Evolutionary conservation across 2,329 filamentous ascomycete species (phyloP).

Genomic region (Achaetomium macrosporum): DNA sequence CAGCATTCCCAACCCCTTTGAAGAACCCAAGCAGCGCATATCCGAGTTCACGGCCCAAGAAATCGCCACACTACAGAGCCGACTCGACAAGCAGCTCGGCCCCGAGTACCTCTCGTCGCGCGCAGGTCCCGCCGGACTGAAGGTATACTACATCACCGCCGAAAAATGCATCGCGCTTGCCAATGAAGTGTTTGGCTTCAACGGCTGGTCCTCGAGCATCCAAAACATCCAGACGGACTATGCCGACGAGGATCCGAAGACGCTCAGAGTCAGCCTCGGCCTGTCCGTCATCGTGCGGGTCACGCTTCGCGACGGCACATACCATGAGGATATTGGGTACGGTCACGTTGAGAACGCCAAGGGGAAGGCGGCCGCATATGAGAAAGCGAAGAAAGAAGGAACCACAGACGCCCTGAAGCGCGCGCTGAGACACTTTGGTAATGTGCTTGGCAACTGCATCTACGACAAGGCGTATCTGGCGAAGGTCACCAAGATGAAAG

Average conservation of each 20-base stretch:
- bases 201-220: conserved; percentile 95
- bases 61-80: conserved; percentile 79
- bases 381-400: conserved; percentile 98
- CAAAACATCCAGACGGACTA: conserved; percentile 94
- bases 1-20: conserved; percentile 69
- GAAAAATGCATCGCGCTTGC: conserved; percentile 95
- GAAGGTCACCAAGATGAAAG: conserved; percentile 87
- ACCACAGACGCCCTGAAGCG: conserved; percentile 92
- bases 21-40: conserved; percentile 62
- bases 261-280: conserved; percentile 74
- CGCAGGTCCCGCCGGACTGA: conserved; percentile 73
- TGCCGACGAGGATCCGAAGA: conserved; percentile 77
- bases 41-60: conserved; percentile 83
- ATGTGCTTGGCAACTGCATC: conserved; percentile 95
- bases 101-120: conserved; percentile 92
- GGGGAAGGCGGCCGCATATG: conserved; percentile 90
- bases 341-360: conserved; percentile 95
- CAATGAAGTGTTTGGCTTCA: conserved; percentile 94
- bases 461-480: conserved; percentile 93
- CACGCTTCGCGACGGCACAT: conserved; percentile 88
- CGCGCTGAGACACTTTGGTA: conserved; percentile 85
- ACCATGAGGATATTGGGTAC: conserved; percentile 95
- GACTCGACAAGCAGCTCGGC: conserved; percentile 87
- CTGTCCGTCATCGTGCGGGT: conserved; percentile 87
- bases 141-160: conserved; percentile 89